These are phyloP conservation scores for Gaertneriomyces semiglobifer DNA, from an alignment of 192 early-diverging fungal genomes.

Conservation along the genomic window DNA sequence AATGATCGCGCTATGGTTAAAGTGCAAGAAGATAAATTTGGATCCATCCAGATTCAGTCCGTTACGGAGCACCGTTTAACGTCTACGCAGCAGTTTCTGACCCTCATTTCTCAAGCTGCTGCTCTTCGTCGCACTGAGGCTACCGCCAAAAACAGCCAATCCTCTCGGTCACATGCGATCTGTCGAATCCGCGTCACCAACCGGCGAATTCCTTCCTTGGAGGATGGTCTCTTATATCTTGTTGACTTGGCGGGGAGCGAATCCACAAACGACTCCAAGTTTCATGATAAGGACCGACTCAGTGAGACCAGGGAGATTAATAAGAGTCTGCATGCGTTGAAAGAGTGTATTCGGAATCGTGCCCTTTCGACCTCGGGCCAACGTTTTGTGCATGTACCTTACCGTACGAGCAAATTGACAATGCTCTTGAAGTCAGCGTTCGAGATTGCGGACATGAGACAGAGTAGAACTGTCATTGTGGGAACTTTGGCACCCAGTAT, in stretches of 20 bases:
- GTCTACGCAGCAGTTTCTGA: slow-evolving; percentile 16
- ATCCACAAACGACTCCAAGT: slow-evolving; percentile 29
- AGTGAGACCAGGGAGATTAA: slow-evolving; percentile 51
- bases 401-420: slow-evolving; percentile 45
- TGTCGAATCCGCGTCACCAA: slow-evolving; percentile 40
- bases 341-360: slow-evolving; percentile 52
- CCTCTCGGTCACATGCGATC: slow-evolving; percentile 43
- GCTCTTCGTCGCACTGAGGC: slow-evolving; percentile 30
- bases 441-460: slow-evolving; percentile 37
- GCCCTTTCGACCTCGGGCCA: slow-evolving; percentile 24
- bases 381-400: slow-evolving; percentile 48
- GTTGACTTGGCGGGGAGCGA: slow-evolving; percentile 56
- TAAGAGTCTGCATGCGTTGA: slow-evolving; percentile 45
- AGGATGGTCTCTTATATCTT: slow-evolving; percentile 49
- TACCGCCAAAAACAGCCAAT: slow-evolving; percentile 40
- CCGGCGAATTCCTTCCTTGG: slow-evolving; percentile 24
- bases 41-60: slow-evolving; percentile 30
- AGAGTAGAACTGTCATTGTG: slow-evolving; percentile 42
- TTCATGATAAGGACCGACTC: slow-evolving; percentile 47
- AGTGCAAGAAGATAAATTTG: slow-evolving; percentile 46
- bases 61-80: slow-evolving; percentile 20
- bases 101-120: slow-evolving; percentile 23
- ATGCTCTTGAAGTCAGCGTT: slow-evolving; percentile 51
- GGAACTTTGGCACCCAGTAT: slow-evolving; percentile 34
- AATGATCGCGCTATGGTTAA: slow-evolving; percentile 26